Conservation (phyloP, 192 early-diverging fungal genomes). For the Coemansia sp. region DNA sequence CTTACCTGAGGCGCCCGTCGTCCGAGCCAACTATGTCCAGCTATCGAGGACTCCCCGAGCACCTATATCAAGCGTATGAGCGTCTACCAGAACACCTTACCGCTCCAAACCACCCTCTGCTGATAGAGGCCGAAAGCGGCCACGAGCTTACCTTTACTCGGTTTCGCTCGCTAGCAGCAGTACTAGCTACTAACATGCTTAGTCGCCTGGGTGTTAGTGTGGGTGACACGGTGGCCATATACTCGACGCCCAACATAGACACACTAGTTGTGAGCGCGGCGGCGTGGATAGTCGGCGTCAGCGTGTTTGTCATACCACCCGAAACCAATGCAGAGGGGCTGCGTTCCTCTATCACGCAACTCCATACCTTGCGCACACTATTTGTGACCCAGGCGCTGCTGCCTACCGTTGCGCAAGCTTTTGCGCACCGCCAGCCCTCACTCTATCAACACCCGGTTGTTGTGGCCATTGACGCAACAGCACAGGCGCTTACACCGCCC, state of each 20-base stretch:
- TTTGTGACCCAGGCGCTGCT: slow-evolving; percentile 18
- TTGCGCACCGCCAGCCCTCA: not conserved
- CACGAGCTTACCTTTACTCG: slow-evolving; percentile 12
- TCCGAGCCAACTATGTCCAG: not conserved
- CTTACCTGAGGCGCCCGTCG: not conserved
- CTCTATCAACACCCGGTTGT: not conserved
- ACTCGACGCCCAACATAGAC: slow-evolving; percentile 25
- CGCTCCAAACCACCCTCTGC: slow-evolving; percentile 3
- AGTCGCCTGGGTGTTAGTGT: not conserved
- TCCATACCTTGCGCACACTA: slow-evolving; percentile 14
- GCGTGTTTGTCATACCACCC: slow-evolving; percentile 23
- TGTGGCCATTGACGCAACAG: not conserved
- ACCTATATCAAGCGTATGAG: slow-evolving; percentile 23
- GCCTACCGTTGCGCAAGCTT: slow-evolving; percentile 1
- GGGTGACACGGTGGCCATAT: slow-evolving; percentile 21
- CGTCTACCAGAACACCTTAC: slow-evolving; percentile 5
- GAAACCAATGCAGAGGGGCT: slow-evolving; percentile 9
- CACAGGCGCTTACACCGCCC: not conserved
- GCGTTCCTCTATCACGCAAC: slow-evolving; percentile 2
- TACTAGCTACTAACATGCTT: slow-evolving; percentile 19
- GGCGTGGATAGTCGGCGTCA: slow-evolving; percentile 27
- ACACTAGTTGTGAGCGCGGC: slow-evolving; percentile 27
- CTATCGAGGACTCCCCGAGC: slow-evolving; percentile 26
- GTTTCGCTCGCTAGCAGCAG: slow-evolving; percentile 2
- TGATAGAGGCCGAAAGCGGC: slow-evolving; percentile 21